Evolutionary conservation across 2,329 filamentous ascomycete species (phyloP).

Genomic region (Fusarium aywerte): DNA sequence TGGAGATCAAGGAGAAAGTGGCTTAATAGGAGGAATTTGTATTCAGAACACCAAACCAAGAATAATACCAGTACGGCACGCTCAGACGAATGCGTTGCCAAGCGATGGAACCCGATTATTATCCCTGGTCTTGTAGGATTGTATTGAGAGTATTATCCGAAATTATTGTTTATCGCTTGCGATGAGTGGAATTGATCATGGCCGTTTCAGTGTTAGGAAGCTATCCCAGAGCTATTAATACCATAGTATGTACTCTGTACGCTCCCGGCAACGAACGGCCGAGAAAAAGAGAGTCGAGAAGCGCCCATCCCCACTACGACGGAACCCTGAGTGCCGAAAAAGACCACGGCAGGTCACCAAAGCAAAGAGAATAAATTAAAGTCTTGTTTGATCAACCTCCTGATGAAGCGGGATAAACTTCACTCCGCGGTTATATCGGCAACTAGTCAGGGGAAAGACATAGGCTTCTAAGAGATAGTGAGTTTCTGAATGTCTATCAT

Average conservation of each 20-base stretch:
- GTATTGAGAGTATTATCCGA: not conserved
- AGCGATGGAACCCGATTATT: not conserved
- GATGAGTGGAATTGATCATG: not conserved
- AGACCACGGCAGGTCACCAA: conserved; percentile 1
- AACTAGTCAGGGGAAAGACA: conserved; percentile 11
- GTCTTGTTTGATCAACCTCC: conserved; percentile 14
- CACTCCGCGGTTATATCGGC: conserved; percentile 25
- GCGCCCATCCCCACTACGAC: conserved; percentile 9
- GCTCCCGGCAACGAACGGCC: conserved; percentile 17
- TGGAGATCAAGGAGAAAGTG: not conserved
- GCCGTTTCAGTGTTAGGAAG: conserved; percentile 12
- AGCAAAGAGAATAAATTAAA: not conserved
- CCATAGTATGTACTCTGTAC: not conserved
- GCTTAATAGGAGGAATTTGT: not conserved
- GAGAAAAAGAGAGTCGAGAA: conserved; percentile 24
- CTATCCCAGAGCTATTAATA: conserved; percentile 17
- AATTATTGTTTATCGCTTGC: conserved; percentile 23
- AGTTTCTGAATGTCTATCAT: conserved; percentile 1
- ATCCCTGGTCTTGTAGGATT: not conserved
- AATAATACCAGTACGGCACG: conserved; percentile 10
- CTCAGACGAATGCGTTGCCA: not conserved
- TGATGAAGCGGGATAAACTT: conserved; percentile 18
- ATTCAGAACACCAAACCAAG: not conserved
- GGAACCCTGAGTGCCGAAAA: conserved; percentile 13
- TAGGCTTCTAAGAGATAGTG: conserved; percentile 1